phyloP scores from a whole-genome alignment of 371 early-diverging fungal genomes.

The Haplosporangium sp. region DNA sequence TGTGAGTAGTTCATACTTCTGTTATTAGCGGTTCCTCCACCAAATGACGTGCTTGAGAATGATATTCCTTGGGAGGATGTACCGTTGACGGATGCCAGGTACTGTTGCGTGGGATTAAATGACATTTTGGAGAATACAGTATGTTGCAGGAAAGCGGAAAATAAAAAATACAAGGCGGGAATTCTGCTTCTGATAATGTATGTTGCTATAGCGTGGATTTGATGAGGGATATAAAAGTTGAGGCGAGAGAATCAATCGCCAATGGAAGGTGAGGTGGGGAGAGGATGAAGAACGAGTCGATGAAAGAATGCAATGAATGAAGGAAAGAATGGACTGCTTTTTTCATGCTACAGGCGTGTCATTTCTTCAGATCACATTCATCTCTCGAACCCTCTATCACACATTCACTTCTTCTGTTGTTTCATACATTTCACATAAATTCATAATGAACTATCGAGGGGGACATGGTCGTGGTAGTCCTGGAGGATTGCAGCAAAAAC shows the following conservation, averaged over 20 bases:
- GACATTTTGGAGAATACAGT: constrained; percentile 15
- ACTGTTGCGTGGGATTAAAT: constrained; percentile 36
- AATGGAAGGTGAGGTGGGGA: not conserved
- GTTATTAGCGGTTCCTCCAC: constrained; percentile 13
- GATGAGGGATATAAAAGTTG: not conserved
- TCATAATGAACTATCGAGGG: constrained; percentile 27
- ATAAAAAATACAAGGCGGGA: not conserved
- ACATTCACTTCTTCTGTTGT: not conserved
- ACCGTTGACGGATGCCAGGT: constrained; percentile 47
- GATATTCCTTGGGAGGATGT: constrained; percentile 31
- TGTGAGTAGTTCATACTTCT: constrained; percentile 12
- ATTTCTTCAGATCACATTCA: too few relatives aligned
- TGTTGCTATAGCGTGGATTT: not conserved
- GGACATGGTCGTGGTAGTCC: constrained; percentile 45
- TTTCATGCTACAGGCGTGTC: not conserved
- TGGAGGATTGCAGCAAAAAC: constrained; percentile 35
- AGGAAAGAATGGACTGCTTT: not conserved
- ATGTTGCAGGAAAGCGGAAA: too few relatives aligned
- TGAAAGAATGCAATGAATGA: not conserved
- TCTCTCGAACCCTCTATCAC: not conserved
- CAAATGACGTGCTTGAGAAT: constrained; percentile 20
- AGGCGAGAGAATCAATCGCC: not conserved
- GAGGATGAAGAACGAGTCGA: not conserved
- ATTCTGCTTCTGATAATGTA: not conserved
- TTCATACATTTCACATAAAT: not conserved